A percentile compares a stretch with the other conserved stretches of the same genome.
phyloP scores from a whole-genome alignment of 1,284 basidiomycete species.

The Melampsora americana region DNA sequence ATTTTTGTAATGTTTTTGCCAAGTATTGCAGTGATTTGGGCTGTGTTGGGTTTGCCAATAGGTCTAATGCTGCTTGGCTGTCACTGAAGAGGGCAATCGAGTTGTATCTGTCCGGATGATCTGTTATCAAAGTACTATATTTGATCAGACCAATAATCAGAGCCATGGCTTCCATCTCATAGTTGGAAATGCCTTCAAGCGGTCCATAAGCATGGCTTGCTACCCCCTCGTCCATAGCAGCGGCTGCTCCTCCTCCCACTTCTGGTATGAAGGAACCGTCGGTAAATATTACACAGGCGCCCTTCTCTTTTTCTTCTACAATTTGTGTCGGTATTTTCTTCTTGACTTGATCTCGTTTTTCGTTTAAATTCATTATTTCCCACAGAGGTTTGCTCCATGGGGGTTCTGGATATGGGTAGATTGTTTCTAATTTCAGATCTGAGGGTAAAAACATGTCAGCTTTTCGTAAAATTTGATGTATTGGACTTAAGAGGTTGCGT shows the following conservation, averaged over 20 bases:
- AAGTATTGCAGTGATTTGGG: neutral
- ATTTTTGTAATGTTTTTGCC: neutral
- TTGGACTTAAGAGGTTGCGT: neutral
- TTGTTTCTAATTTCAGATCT: neutral
- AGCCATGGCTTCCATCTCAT: too few species aligned
- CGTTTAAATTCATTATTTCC: neutral
- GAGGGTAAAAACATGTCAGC: neutral
- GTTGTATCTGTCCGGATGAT: neutral
- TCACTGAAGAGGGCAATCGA: neutral
- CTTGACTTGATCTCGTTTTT: neutral
- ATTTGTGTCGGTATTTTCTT: neutral
- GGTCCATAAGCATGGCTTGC: neutral
- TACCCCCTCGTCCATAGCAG: neutral
- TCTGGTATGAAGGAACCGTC: conserved; percentile 10
- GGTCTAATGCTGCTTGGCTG: neutral
- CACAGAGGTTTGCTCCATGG: neutral
- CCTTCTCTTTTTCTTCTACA: neutral
- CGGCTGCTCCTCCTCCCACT: conserved; percentile 15
- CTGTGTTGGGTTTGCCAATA: neutral
- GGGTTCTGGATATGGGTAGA: neutral
- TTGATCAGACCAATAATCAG: too few species aligned
- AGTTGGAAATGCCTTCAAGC: too few species aligned
- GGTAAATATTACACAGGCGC: neutral
- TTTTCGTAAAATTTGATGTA: neutral
- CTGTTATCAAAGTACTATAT: neutral